These are phyloP conservation scores for Termitomyces sp. DNA, from an alignment of 768 basidiomycete species.

Conservation along the genomic window DNA sequence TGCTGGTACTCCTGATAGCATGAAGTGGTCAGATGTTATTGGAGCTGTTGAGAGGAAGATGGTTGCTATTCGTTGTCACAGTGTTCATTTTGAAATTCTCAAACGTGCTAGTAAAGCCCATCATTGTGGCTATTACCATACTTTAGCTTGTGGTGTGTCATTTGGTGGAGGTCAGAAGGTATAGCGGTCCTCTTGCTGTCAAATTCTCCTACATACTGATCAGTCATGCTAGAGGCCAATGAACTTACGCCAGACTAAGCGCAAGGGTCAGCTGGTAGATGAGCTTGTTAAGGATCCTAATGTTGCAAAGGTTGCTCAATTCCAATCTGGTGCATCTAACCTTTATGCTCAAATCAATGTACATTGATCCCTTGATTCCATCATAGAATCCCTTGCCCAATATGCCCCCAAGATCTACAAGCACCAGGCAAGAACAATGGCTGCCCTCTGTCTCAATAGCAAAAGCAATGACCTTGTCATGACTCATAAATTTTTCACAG, in stretches of 20 bases:
- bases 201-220: no score
- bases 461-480: no score
- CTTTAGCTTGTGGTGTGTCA: not conserved
- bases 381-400: not conserved
- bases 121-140: not conserved
- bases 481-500: no score
- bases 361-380: not conserved
- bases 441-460: no score
- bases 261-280: not conserved
- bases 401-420: not conserved
- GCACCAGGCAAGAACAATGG: not conserved
- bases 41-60: no score
- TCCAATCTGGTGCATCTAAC: not conserved
- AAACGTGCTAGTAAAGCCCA: not conserved
- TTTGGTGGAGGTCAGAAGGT: not conserved
- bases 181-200: not conserved
- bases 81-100: no score
- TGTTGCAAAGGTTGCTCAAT: constrained; percentile 1
- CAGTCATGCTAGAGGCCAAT: not conserved
- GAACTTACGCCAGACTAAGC: not conserved
- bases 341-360: not conserved
- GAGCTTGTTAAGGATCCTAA: not conserved
- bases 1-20: no score
- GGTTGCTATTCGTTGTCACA: no score
- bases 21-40: no score